Conservation (phyloP, 139 green algal species). For the Zygnema cylindricum region DNA sequence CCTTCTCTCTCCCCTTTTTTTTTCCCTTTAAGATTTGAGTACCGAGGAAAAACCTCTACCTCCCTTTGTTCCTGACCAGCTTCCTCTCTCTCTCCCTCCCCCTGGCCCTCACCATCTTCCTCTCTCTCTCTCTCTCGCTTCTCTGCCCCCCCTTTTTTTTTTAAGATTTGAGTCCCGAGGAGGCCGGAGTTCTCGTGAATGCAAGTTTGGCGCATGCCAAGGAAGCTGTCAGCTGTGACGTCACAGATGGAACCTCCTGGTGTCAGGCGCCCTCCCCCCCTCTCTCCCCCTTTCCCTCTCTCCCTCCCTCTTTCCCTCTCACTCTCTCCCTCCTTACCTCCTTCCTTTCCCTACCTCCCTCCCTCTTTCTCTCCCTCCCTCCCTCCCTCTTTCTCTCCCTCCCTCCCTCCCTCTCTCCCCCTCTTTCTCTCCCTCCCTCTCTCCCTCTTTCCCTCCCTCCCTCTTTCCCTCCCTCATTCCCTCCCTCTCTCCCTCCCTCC, state of each 20-base stretch:
- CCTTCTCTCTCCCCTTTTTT: too few species aligned
- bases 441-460: not conserved
- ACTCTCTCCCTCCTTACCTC: not conserved
- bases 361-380: not conserved
- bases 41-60: too few species aligned
- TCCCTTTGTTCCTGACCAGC: too few species aligned
- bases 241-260: not conserved
- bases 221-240: not conserved
- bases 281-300: not conserved
- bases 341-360: not conserved
- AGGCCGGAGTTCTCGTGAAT: not conserved
- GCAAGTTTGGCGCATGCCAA: not conserved
- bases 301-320: not conserved
- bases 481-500: not conserved
- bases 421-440: not conserved
- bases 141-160: too few species aligned
- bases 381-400: not conserved
- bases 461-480: not conserved
- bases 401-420: not conserved
- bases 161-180: not conserved
- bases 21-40: too few species aligned
- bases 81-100: too few species aligned
- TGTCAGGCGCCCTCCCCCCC: not conserved
- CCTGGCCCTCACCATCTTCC: too few species aligned
- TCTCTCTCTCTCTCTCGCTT: slow-evolving; percentile 1